Conservation (phyloP, 305 asterid species). For the Rubia occidens region DNA sequence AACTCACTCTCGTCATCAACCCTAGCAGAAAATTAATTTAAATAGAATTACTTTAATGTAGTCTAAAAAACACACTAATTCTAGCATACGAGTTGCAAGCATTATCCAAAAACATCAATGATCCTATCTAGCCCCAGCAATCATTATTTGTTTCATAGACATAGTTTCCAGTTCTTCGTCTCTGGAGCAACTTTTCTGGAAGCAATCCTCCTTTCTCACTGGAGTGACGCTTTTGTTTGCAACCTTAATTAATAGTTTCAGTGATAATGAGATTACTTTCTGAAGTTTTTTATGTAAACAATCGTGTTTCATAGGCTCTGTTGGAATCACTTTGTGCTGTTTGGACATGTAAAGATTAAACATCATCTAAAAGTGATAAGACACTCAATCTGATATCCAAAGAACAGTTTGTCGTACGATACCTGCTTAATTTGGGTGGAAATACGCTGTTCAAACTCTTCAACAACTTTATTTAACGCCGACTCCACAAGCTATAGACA, state of each 20-base stretch:
- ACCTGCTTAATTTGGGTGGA: constrained; percentile 61
- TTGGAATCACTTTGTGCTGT: constrained; percentile 45
- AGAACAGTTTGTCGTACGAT: neutral
- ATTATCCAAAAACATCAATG: too few species aligned
- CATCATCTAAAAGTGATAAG: constrained; percentile 9
- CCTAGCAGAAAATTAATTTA: too few species aligned
- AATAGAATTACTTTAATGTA: too few species aligned
- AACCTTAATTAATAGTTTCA: constrained; percentile 28
- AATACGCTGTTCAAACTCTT: constrained; percentile 75
- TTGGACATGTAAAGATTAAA: constrained; percentile 13
- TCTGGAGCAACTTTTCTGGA: constrained; percentile 25
- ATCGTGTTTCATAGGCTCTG: constrained; percentile 23
- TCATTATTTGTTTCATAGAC: constrained; percentile 41
- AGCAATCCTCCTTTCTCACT: constrained; percentile 29
- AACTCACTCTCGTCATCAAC: too few species aligned
- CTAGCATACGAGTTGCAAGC: too few species aligned
- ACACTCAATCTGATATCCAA: neutral
- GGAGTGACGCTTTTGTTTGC: constrained; percentile 29
- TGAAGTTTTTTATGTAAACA: neutral
- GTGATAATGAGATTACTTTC: constrained; percentile 8
- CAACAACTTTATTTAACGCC: constrained; percentile 69
- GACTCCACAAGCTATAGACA: constrained; percentile 76
- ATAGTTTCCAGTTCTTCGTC: constrained; percentile 42
- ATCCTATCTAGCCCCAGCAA: too few species aligned
- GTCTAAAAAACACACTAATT: too few species aligned